Percentiles rank a stretch among this genome's conserved stretches.
phyloP scores from a whole-genome alignment of 768 basidiomycete species.

The Lyophyllum semitale region DNA sequence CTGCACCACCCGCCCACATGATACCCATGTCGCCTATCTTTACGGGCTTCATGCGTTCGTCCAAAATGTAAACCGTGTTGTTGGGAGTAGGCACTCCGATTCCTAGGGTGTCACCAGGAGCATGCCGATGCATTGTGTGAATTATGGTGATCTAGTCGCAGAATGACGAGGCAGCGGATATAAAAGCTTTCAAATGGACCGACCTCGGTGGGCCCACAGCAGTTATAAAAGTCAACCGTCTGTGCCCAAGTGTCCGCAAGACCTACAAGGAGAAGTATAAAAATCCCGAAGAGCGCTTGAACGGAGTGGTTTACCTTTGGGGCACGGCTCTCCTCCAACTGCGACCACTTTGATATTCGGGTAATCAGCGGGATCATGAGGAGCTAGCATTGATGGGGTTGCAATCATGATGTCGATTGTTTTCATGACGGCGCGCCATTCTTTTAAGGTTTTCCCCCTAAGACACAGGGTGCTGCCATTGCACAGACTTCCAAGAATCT shows the following conservation, averaged over 20 bases:
- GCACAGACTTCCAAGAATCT: constrained; percentile 50
- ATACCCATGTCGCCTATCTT: constrained; percentile 36
- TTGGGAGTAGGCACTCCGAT: constrained; percentile 54
- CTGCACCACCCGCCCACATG: constrained; percentile 62
- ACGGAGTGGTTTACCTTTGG: constrained; percentile 36
- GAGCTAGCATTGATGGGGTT: constrained; percentile 51
- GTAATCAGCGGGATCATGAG: constrained; percentile 48
- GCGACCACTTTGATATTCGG: constrained; percentile 53
- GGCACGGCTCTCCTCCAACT: constrained; percentile 53
- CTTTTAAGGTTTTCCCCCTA: constrained; percentile 48
- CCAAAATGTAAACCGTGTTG: constrained; percentile 39
- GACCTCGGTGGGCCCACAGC: constrained; percentile 56
- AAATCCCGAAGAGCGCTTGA: neutral
- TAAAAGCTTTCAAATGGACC: neutral
- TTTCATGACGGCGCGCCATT: constrained; percentile 50
- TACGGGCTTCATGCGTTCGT: constrained; percentile 37
- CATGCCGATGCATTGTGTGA: constrained; percentile 50
- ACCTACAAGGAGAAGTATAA: constrained; percentile 16
- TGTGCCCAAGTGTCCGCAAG: constrained; percentile 45
- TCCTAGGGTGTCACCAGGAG: constrained; percentile 35
- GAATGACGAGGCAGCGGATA: neutral
- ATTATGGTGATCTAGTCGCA: constrained; percentile 45
- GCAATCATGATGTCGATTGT: constrained; percentile 53
- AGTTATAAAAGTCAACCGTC: constrained; percentile 44
- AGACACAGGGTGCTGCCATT: constrained; percentile 55